These are phyloP conservation scores for Kazachstania psychrophila DNA, from an alignment of 805 yeast genomes.

Conservation along the genomic window DNA sequence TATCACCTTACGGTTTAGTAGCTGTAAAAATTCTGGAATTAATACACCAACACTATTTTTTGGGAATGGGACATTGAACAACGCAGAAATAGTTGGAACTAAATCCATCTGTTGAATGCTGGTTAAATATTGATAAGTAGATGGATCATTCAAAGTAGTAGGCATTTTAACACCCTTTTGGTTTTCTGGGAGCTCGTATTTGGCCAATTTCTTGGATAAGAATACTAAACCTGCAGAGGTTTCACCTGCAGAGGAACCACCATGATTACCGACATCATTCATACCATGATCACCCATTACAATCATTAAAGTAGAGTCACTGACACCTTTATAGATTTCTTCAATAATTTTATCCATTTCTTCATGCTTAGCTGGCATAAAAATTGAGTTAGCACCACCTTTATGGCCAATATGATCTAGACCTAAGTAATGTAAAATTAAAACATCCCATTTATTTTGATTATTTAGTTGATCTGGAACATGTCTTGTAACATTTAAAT, in stretches of 20 bases:
- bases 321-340: conserved; percentile 39
- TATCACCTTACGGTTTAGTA: conserved; percentile 37
- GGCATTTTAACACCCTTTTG: conserved; percentile 13
- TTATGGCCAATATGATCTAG: conserved; percentile 97
- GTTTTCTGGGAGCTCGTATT: conserved; percentile 13
- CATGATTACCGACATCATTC: conserved; percentile 94
- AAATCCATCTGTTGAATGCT: conserved; percentile 79
- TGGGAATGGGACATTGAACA: conserved; percentile 84
- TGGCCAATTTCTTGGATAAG: conserved; percentile 50
- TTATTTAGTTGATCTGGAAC: conserved; percentile 46
- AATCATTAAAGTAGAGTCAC: conserved; percentile 52
- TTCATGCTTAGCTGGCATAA: conserved; percentile 70
- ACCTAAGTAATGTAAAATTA: conserved; percentile 86
- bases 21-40: conserved; percentile 44
- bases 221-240: conserved; percentile 77
- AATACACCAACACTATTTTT: conserved; percentile 77
- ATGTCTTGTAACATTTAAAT: conserved; percentile 85
- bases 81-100: conserved; percentile 78
- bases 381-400: conserved; percentile 76
- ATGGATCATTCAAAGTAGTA: conserved; percentile 30
- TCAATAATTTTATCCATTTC: conserved; percentile 76
- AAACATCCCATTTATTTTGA: conserved; percentile 60
- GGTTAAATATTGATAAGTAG: conserved; percentile 44
- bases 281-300: conserved; percentile 93
- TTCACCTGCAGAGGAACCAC: conserved; percentile 90